Evolutionary conservation across 208 protist genomes (phyloP), one percentile per base, ranked within the genome.

Genomic region (Wallacemonas sp.): DNA sequence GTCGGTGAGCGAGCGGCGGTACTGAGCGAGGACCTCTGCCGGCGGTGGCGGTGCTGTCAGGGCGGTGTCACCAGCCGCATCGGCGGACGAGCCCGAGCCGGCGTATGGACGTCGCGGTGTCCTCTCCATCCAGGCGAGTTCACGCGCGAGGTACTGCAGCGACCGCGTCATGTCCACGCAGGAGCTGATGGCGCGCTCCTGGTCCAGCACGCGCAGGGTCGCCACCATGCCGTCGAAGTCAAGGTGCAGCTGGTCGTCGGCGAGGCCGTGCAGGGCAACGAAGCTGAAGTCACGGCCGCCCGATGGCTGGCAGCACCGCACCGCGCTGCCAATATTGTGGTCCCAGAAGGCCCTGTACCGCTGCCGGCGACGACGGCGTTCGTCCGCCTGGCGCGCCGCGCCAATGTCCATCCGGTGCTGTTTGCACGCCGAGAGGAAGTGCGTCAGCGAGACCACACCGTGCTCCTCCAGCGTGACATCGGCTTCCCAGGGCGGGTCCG

Each of bases 201-300:
- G 61, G 12, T 70, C 57, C 26, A 94, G 46, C 26, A 67, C 62
- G 0, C 68, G 49, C 12, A 88, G 59, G 33, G 78, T 67, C 3
- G 45, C 48, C 23, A 74, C 66, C 59, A 92, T 44, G n/a, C 70
- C 74, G 3, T 12, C n/a, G 8, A 86, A 61, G 16, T 33, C 38
- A 5, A 91, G 57, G 65, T 86, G 84, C 50, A 94, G 63, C 8
- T 44, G 61, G 26, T 83, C 68, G 41, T 94, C 88, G 10, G 72
- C 62, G 28, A 94, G 81, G 2, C 85, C 88, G 62, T 87, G 72
- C 10, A 59, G 70, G 1, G 84, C 82, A 25, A 94, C 62, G 50
- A 89, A 90, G 7, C 85, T 80, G 61, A 94, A 82, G 31, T 94
- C 88, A 12, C 74, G 72, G n/a, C 76, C 78, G 0, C 69, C 33